These are phyloP conservation scores for Neocallimastix lanati DNA, from an alignment of 192 early-diverging fungal species.

Conservation along the genomic window DNA sequence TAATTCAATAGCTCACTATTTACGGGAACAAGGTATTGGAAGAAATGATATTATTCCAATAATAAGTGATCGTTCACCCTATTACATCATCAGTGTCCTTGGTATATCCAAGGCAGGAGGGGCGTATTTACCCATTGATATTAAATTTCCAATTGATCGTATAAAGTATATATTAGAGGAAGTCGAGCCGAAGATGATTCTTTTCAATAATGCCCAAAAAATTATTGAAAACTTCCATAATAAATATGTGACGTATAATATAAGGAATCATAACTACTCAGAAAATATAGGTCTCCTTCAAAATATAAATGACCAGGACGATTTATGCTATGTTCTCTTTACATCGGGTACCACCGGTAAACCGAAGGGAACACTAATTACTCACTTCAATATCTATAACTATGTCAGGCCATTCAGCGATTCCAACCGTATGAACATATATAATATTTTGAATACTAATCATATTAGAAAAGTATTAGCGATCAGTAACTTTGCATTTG, in stretches of 20 bases:
- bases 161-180: constrained; percentile 7
- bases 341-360: constrained; percentile 14
- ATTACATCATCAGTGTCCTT: constrained; percentile 3
- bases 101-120: constrained; percentile 13
- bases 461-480: background rate
- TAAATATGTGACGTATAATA: background rate
- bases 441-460: background rate
- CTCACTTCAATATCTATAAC: constrained; percentile 7
- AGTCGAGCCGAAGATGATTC: background rate
- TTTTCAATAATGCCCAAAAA: background rate
- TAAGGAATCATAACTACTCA: background rate
- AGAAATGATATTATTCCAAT: background rate
- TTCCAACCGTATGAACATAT: background rate
- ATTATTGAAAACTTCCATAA: background rate
- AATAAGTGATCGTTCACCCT: background rate
- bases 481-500: background rate
- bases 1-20: background rate
- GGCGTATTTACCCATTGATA: constrained; percentile 16
- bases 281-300: background rate
- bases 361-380: constrained; percentile 8
- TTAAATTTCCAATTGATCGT: constrained; percentile 8
- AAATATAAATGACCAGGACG: background rate
- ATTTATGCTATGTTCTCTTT: constrained; percentile 1
- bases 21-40: background rate
- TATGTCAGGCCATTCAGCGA: background rate